Base-by-base conservation (phyloP, 768 basidiomycete genomes). In the Fistulinella prunicolor region DNA sequence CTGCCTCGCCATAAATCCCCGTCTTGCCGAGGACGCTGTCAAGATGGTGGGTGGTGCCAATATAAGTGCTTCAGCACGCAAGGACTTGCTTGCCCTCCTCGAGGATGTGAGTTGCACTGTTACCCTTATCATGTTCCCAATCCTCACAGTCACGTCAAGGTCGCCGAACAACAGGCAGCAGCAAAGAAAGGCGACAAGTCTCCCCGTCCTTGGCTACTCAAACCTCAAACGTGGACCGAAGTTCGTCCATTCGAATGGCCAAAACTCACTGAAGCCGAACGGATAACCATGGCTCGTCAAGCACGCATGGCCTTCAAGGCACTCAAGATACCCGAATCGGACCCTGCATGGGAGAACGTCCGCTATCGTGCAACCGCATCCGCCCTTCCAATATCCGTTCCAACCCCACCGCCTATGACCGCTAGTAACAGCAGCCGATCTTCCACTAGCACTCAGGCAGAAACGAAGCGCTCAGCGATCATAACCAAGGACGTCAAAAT, bases 231-330 rank as follows among this genome's bases (percentile, higher is more conserved):
- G 3, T 89, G 86, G 86, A 71, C 71, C 28, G 82, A 89, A 57
- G 82, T 88, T 21, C 80, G 84, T 6, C 87, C 87, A 0, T 81
- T 74, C 48, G 83, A 81, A 51, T 85, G 78, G 74, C 68, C 73
- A 1, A 70, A 69, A 23, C 69, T 85, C 22, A 68, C 70, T 3
- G 76, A 78, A 23, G 41, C 67, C 2, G 78, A 82, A 38, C 74
- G 78, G 5, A 68, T 66, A 8, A 56, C 50, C n/a, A 68, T 88
- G 62, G 73, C 79, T 8, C 74, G 78, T 34, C 69, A 72, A 23
- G 83, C 80, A 1, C 74, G 82, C 38, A 52, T 67, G 14, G 75
- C 68, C 1, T 73, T 85, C 56, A 68, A 65, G 28, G 62, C 60
- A 23, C 67, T 86, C 44, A 74, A 74, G 21, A 79, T 87, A 50